Conservation (phyloP, 306 rosid species). For the Dalbergia cultrata region DNA sequence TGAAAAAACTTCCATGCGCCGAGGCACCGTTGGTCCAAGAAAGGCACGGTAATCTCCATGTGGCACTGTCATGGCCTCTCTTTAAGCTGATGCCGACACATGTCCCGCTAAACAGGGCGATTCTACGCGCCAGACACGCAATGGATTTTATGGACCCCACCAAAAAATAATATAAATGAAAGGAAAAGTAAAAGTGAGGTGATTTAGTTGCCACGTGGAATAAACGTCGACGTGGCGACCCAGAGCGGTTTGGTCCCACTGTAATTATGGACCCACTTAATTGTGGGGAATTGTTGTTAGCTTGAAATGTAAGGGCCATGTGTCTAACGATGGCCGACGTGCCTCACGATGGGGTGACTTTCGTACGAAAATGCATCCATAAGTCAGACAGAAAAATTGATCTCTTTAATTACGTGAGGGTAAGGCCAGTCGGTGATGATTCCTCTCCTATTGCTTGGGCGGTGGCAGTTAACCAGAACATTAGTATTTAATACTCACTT, state of each 20-base stretch:
- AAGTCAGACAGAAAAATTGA: neutral
- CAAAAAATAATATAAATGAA: neutral
- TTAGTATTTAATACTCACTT: neutral
- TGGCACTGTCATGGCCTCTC: neutral
- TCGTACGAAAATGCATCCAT: neutral
- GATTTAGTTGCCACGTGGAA: conserved; percentile 42
- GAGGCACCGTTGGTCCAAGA: conserved; percentile 34
- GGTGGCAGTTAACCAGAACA: conserved; percentile 56
- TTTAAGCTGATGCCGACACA: conserved; percentile 27
- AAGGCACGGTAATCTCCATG: conserved; percentile 38
- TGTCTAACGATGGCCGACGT: conserved; percentile 29
- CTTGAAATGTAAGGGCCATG: conserved; percentile 44
- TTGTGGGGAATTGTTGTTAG: neutral
- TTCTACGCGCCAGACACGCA: conserved; percentile 47
- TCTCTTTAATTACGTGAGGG: conserved; percentile 8
- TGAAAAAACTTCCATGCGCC: conserved; percentile 50
- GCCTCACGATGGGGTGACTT: conserved; percentile 31
- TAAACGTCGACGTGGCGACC: neutral
- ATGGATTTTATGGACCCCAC: conserved; percentile 48
- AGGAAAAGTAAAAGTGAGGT: neutral
- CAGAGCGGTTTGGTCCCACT: neutral
- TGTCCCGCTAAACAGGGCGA: neutral
- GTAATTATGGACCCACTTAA: neutral
- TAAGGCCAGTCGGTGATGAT: conserved; percentile 48
- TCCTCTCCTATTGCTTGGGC: conserved; percentile 11